Conservation (phyloP, 2,329 filamentous ascomycete genomes). For the Fusarium sp. region DNA sequence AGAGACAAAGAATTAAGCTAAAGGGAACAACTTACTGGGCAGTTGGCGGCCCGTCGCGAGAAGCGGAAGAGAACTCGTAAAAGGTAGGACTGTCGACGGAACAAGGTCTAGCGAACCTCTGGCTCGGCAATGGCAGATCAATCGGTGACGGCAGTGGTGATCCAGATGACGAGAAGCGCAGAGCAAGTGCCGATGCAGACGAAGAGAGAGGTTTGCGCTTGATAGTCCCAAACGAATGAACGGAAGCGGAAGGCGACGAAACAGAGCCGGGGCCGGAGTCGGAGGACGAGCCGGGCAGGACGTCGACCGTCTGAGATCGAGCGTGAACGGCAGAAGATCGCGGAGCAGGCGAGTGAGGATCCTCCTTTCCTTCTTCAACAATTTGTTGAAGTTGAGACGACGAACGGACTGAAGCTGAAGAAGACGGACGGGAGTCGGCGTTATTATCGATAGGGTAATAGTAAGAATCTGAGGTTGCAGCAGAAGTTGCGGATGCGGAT, state of each 20-base stretch:
- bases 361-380: neutral
- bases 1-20: conserved; percentile 7
- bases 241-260: conserved; percentile 21
- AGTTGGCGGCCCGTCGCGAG: conserved; percentile 33
- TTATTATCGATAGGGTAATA: conserved; percentile 32
- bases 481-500: conserved; percentile 21
- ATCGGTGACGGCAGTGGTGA: conserved; percentile 48
- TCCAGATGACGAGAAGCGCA: conserved; percentile 44
- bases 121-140: conserved; percentile 61
- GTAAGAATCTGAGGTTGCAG: conserved; percentile 27
- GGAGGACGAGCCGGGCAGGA: conserved; percentile 35
- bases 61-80: conserved; percentile 64
- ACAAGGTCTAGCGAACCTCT: conserved; percentile 65
- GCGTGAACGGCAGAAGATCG: conserved; percentile 35
- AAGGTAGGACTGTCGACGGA: conserved; percentile 71
- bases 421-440: conserved; percentile 29
- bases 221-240: conserved; percentile 52
- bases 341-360: conserved; percentile 22
- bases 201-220: conserved; percentile 71
- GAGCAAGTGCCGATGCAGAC: conserved; percentile 50
- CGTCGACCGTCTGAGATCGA: conserved; percentile 45
- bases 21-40: conserved; percentile 44
- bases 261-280: conserved; percentile 31
- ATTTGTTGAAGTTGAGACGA: conserved; percentile 20
- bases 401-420: conserved; percentile 36